Conservation (phyloP, 805 yeast genomes). For the Zygosaccharomyces gambellarensis region DNA sequence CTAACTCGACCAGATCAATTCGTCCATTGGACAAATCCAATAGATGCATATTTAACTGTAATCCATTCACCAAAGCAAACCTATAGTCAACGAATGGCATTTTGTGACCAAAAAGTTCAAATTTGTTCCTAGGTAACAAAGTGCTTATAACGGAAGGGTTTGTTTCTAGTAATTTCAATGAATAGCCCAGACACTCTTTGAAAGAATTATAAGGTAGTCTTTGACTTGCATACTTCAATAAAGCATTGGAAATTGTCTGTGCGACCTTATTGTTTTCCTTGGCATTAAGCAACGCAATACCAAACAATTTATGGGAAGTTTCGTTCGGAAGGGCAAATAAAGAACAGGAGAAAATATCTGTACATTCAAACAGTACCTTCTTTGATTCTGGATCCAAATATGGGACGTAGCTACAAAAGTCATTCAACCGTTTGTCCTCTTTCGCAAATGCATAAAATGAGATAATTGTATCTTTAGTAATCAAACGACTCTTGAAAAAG, state of each 20-base stretch:
- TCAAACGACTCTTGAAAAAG: slow-evolving; percentile 29
- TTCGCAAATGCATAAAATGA: slow-evolving; percentile 34
- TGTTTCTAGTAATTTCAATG: slow-evolving; percentile 14
- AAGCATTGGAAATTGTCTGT: slow-evolving; percentile 9
- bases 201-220: not conserved
- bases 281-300: slow-evolving; percentile 10
- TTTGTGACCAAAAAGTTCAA: slow-evolving; percentile 24
- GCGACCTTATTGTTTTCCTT: slow-evolving; percentile 12
- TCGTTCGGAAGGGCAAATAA: slow-evolving; percentile 14
- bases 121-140: slow-evolving; percentile 19
- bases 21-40: slow-evolving; percentile 6
- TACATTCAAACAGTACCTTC: slow-evolving; percentile 11
- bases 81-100: slow-evolving; percentile 35
- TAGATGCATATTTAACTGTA: slow-evolving; percentile 40
- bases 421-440: slow-evolving; percentile 12
- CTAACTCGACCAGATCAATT: slow-evolving; percentile 11
- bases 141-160: slow-evolving; percentile 10
- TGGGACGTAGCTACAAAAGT: slow-evolving; percentile 23
- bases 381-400: slow-evolving; percentile 8
- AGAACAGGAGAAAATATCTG: slow-evolving; percentile 15
- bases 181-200: slow-evolving; percentile 6
- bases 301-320: slow-evolving; percentile 12
- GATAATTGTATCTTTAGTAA: slow-evolving; percentile 35
- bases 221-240: slow-evolving; percentile 13
- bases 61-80: slow-evolving; percentile 45